Conservation (phyloP, 2,329 filamentous ascomycete genomes). For the Microsporum canis region DNA sequence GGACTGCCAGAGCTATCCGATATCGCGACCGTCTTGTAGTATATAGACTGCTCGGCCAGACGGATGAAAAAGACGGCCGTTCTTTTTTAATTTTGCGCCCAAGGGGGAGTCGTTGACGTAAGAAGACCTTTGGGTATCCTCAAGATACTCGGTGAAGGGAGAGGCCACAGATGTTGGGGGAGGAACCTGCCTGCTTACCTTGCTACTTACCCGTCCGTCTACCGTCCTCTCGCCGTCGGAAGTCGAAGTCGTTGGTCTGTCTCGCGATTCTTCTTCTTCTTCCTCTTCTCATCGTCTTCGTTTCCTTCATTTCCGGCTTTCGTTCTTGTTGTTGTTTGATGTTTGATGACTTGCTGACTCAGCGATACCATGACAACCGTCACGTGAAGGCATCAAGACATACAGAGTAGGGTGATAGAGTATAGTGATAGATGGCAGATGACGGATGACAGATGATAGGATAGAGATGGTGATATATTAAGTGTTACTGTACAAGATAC, state of each 20-base stretch:
- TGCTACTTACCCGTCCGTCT: constrained; percentile 4
- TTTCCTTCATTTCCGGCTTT: not conserved
- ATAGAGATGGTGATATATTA: no score
- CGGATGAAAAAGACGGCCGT: not conserved
- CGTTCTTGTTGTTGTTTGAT: not conserved
- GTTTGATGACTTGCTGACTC: constrained; percentile 1
- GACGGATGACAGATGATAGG: no score
- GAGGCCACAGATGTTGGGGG: not conserved
- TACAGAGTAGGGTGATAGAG: not conserved
- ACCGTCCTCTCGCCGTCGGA: not conserved
- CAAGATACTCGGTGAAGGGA: not conserved
- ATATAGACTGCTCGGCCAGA: not conserved
- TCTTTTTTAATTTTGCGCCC: not conserved
- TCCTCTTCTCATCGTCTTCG: not conserved
- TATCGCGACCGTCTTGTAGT: not conserved
- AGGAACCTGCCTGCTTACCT: constrained; percentile 3
- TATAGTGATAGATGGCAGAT: no score
- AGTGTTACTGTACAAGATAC: no score
- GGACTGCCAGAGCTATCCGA: constrained; percentile 18
- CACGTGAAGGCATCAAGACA: not conserved
- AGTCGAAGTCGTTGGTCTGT: not conserved
- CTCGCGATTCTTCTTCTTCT: not conserved
- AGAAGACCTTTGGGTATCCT: not conserved
- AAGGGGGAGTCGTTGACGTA: not conserved
- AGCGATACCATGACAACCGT: constrained; percentile 2